Conservation (phyloP, 78 protist genomes). For the Dictyostelium purpureum region DNA sequence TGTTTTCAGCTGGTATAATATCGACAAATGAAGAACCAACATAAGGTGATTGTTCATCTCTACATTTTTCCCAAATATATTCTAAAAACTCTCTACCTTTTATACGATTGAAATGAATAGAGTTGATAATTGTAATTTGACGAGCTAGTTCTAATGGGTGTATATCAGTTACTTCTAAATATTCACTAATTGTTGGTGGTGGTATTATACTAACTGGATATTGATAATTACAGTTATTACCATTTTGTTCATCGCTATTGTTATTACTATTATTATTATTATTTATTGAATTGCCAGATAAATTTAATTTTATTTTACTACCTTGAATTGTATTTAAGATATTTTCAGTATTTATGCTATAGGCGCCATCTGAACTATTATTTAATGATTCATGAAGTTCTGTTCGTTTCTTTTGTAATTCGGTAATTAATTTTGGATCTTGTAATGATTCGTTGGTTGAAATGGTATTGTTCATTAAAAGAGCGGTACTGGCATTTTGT, state of each 20-base stretch:
- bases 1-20: constrained; percentile 44
- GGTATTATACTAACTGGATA: constrained; percentile 64
- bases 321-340: neutral
- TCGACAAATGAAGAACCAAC: neutral
- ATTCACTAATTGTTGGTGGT: constrained; percentile 23
- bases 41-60: constrained; percentile 26
- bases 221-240: neutral
- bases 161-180: constrained; percentile 57
- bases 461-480: constrained; percentile 1
- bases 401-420: constrained; percentile 28
- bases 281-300: neutral
- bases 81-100: constrained; percentile 41
- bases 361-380: neutral
- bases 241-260: neutral
- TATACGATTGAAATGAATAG: constrained; percentile 9
- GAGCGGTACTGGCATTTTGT: neutral
- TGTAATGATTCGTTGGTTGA: neutral
- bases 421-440: constrained; percentile 24
- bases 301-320: neutral
- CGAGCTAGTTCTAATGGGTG: constrained; percentile 40
- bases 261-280: neutral
- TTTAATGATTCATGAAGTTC: neutral
- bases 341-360: neutral
- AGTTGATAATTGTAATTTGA: constrained; percentile 47
- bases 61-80: constrained; percentile 36